These are phyloP conservation scores for Oryza rufipogon DNA, from an alignment of 176 grass and related monocot genomes.

Conservation along the genomic window DNA sequence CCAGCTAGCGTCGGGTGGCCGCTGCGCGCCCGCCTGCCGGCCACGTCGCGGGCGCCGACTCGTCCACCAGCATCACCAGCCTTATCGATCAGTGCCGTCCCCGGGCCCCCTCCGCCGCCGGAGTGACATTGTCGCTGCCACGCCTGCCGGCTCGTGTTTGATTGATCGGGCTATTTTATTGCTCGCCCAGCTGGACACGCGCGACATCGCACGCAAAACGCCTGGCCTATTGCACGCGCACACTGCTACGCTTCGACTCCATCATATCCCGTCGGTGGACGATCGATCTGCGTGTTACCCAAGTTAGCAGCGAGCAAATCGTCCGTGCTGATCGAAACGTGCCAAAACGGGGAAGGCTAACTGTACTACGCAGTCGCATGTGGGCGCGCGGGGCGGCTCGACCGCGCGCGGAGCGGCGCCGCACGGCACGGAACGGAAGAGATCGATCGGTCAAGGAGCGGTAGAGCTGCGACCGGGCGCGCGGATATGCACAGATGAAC, in stretches of 20 bases:
- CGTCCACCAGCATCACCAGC: background rate
- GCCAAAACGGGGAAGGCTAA: background rate
- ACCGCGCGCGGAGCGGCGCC: background rate
- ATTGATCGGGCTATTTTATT: constrained; percentile 31
- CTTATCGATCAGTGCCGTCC: background rate
- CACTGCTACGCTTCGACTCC: background rate
- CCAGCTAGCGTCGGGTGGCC: background rate
- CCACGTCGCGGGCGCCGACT: constrained; percentile 27
- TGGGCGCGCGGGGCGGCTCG: background rate
- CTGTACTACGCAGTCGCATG: background rate
- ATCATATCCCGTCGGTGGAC: background rate
- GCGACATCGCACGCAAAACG: background rate
- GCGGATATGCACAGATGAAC: background rate
- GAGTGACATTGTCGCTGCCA: constrained; percentile 29
- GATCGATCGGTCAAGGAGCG: background rate
- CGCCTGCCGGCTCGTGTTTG: constrained; percentile 29
- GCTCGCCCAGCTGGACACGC: constrained; percentile 16
- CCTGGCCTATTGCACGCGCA: background rate
- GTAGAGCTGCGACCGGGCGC: background rate
- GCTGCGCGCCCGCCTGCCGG: background rate
- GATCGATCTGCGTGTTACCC: background rate
- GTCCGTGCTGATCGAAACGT: background rate
- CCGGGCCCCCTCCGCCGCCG: constrained; percentile 26
- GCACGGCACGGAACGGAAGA: background rate
- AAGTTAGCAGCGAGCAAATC: constrained; percentile 16